Base-by-base conservation (phyloP, 176 grass and related monocot species). In the Cenchrus fungigraminus region DNA sequence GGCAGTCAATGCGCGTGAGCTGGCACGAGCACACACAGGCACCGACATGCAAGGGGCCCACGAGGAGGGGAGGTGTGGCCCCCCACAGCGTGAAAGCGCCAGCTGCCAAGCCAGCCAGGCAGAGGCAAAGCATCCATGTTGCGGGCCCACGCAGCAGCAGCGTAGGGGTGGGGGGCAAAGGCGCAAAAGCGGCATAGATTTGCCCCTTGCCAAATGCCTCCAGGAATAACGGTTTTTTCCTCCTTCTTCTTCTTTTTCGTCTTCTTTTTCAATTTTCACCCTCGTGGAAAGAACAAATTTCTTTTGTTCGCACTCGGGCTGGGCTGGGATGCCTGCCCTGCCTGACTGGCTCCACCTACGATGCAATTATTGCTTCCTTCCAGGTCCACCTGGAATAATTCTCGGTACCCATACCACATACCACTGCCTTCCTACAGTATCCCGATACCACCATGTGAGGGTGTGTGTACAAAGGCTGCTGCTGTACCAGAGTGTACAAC, bases 1-100 rank as follows among this genome's bases (percentile, higher is more conserved):
- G 70, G 53, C 63, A 81, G 79, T 69, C 79, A 69, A 69, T 81
- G 52, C 19, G 51, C 53, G 79, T 71, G 66, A 71, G 79, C 65
- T 81, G 65, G 58, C 76, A 46, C 56, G 43, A 61, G 46, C 37
- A 2, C 37, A 28, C 2, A 14, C 34, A 55, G 52, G 52, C 79
- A 81, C 65, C 79, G 79, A 82, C 79, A 71, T 17, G 34, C 65
- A 50, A 0, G 49, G 52, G 52, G 49, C 2, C 25, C 29, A 5
- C 11, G 0, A 4, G 32, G 12, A 4, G 64, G 19, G 57, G 29
- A 6, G 2, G 15, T 8, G 34, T 16, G 2, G 49, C 2, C 49
- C 52, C 43, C 14, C 62, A 5, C 61, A 46, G 31, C 19, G 65
- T 45, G 50, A 69, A 69, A 28, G 65, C 51, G 79, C 79, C 79